Base-by-base conservation (phyloP, 176 grass and related monocot genomes). In the Cenchrus americanus region DNA sequence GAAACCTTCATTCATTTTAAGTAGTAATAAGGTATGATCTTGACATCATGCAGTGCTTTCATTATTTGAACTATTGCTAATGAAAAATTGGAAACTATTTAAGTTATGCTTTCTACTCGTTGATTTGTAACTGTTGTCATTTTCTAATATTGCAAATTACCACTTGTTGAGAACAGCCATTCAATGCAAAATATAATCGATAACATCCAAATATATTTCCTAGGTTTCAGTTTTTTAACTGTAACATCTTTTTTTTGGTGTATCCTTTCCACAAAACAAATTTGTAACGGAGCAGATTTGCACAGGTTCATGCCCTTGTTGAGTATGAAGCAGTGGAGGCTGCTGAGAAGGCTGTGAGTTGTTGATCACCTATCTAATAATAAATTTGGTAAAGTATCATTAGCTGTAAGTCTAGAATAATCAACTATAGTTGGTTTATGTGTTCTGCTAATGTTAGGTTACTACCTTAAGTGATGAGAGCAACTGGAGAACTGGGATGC, bases 401-500 rank as follows among this genome's bases (percentile, higher is more conserved):
- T 63, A 43, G 40, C 37, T 60, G 22, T 24, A 69, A 6, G 66
- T 48, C 40, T 86, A 53, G 40, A 80, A 51, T 65, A 69, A 43
- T 75, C 58, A 32, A 62, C 7, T 73, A 53, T 85, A 43, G 61
- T 58, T 51, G 8, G 51, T 37, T 49, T 27, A 53, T 42, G 52
- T 73, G 58, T 80, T 69, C 26, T 76, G 71, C 64, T 69, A 64
- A 41, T 80, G 50, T 88, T 85, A 98, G 96, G 93, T 92, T 51
- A 50, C 47, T 42, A 86, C 71, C 51, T 82, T 99, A 77, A 99
- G 88, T 73, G 93, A 96, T 66, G 83, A 85, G 85, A 90, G 87
- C n/a, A 93, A 99, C 82, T 96, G 96, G 91, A 99, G 89, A 89
- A 92, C 79, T 88, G 96, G 96, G 23, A 87, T 92, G 89, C 83